Percentiles rank a stretch among this genome's conserved stretches.
phyloP scores from a whole-genome alignment of 352 stramenopile species.

The Phytophthora syringae region DNA sequence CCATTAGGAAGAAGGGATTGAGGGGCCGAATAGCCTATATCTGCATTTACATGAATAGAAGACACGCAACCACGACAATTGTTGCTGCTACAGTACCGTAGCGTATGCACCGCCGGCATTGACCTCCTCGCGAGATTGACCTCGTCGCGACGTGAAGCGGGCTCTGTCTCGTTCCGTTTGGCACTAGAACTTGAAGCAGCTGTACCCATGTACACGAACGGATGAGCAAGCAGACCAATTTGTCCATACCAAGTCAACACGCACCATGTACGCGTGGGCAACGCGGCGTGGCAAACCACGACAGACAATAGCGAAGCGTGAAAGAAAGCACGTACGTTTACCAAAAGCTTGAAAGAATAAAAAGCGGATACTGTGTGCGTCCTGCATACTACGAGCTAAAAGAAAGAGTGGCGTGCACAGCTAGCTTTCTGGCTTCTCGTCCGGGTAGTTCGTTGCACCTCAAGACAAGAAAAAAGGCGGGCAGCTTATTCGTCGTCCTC shows the following conservation, averaged over 20 bases:
- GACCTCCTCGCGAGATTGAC: no score
- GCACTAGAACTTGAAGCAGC: slow-evolving; percentile 27
- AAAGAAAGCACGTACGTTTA: slow-evolving; percentile 16
- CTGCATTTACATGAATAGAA: slow-evolving; percentile 28
- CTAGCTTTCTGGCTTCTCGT: slow-evolving; percentile 6
- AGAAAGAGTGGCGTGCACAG: slow-evolving; percentile 15
- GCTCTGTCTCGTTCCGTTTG: slow-evolving; percentile 24
- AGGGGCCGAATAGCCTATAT: background rate
- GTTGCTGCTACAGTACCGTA: background rate
- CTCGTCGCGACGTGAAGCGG: background rate
- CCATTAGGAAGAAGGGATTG: slow-evolving; percentile 42
- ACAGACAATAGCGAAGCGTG: background rate
- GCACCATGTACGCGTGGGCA: no score
- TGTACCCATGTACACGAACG: background rate
- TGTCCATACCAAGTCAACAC: no score
- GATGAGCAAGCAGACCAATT: no score
- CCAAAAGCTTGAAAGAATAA: slow-evolving; percentile 43
- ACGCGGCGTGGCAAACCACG: no score
- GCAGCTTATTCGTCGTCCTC: slow-evolving; percentile 63
- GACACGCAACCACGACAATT: background rate
- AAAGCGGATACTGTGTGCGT: slow-evolving; percentile 37
- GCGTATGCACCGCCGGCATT: background rate
- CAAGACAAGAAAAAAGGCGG: no score
- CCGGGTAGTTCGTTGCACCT: no score
- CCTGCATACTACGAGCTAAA: slow-evolving; percentile 44